Percentiles rank a stretch among this genome's conserved stretches.
Conservation (phyloP, 768 basidiomycete species). For the Nevesoporus exiguus region DNA sequence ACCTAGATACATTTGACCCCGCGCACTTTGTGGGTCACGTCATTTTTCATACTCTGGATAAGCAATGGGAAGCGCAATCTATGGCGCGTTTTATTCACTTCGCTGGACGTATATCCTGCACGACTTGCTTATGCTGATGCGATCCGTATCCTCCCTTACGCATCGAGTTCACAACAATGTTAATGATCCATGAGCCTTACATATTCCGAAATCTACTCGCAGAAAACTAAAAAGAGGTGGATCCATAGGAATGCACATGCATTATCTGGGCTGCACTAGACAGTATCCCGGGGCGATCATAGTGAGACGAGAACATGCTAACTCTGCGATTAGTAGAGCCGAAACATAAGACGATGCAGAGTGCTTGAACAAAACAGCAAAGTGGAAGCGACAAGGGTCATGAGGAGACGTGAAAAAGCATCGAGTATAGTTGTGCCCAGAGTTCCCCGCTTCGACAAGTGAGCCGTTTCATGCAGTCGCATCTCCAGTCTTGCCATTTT, state of each 20-base stretch:
- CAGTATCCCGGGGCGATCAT: constrained; percentile 20
- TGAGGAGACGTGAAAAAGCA: constrained; percentile 17
- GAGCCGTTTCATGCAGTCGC: constrained; percentile 20
- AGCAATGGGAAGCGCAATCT: no score
- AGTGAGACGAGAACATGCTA: constrained; percentile 22
- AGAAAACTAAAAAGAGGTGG: background rate
- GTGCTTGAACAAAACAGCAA: constrained; percentile 9
- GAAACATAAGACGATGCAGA: constrained; percentile 10
- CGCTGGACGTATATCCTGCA: no score
- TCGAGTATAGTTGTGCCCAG: constrained; percentile 15
- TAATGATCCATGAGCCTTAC: background rate
- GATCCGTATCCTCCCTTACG: no score
- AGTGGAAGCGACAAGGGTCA: constrained; percentile 11
- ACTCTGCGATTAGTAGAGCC: constrained; percentile 20
- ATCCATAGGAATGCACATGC: constrained; percentile 15
- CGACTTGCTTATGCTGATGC: no score
- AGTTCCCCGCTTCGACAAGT: constrained; percentile 16
- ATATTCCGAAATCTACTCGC: background rate
- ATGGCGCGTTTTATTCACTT: no score
- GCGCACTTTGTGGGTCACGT: no score
- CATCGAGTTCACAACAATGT: background rate
- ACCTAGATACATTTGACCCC: no score
- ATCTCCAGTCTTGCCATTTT: constrained; percentile 28
- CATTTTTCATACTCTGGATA: no score
- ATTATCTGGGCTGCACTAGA: constrained; percentile 17